Evolutionary conservation across 495 filamentous ascomycete species (phyloP), one percentile per base, ranked within the genome.

Genomic region (Aspergillus steynii): DNA sequence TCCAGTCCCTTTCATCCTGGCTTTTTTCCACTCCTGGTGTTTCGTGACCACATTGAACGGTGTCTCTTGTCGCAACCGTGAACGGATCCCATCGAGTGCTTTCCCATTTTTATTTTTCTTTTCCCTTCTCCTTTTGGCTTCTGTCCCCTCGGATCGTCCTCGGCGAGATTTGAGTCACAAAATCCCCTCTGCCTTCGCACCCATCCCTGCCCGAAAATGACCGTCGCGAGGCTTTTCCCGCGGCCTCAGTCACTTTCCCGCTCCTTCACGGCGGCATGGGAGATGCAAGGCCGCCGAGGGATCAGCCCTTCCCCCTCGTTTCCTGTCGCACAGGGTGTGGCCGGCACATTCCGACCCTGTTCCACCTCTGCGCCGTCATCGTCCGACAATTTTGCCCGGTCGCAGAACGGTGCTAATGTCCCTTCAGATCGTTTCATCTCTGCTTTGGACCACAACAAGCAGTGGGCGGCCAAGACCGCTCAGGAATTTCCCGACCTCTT

Each of bases 401-500:
- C 57, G 5, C 51, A 56, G n/a, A 37, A 62, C 20, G 49, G 42
- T 49, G 49, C 69, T 69, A 59, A 68, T 61, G n/a, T 34, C 29
- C 62, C 55, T 51, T 46, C 55, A 75, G 75, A 76, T 63, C 70
- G 69, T 53, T 76, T 70, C 61, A 64, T 65, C 54, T 45, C 69
- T 29, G 74, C 70, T 34, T 62, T 79, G 61, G 57, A 65, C 61
- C 63, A 66, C 55, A 94, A 93, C 80, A 86, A 87, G 68, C 80
- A 85, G 64, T 94, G 87, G 89, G 85, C 86, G 14, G 81, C 82
- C 54, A 83, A 87, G 66, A 88, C 86, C 58, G 72, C 81, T 49
- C 77, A 85, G 53, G 77, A 86, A 60, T 83, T 93, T 58, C 88
- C 92, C 6, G 76, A 86, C 14, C 87, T 92, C 76, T 91, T 96